Conservation (phyloP, 768 basidiomycete genomes). For the Glaciozyma martinii region DNA sequence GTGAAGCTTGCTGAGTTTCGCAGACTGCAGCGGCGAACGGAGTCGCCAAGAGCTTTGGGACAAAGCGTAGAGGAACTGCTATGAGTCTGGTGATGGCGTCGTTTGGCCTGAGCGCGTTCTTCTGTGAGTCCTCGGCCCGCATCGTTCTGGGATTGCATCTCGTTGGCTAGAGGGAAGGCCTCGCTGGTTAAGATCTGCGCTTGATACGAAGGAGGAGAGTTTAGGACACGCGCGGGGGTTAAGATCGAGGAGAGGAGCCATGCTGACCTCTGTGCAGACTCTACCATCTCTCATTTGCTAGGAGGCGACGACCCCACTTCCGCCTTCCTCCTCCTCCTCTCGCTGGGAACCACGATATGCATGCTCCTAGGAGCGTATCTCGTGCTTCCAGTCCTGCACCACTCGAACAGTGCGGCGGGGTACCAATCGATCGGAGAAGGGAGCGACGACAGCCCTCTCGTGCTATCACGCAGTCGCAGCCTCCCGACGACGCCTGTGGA, state of each 20-base stretch:
- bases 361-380: constrained; percentile 22
- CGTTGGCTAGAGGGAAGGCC: no score
- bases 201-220: no score
- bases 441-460: not conserved
- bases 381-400: constrained; percentile 5
- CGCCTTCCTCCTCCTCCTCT: constrained; percentile 24
- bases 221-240: not conserved
- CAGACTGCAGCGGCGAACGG: constrained; percentile 12
- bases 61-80: constrained; percentile 18
- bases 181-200: no score
- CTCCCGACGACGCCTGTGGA: not conserved
- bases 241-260: not conserved
- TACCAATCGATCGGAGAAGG: not conserved
- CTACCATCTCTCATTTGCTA: constrained; percentile 17
- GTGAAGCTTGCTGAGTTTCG: not conserved
- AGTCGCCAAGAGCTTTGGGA: constrained; percentile 19
- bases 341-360: constrained; percentile 1
- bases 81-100: constrained; percentile 16
- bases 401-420: not conserved
- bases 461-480: constrained; percentile 2
- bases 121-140: constrained; percentile 12
- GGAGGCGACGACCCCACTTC: constrained; percentile 16
- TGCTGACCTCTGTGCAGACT: constrained; percentile 16
- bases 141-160: no score
- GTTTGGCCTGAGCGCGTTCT: constrained; percentile 25